Conservation (phyloP, 2,329 filamentous ascomycete genomes). For the Neobulgaria alba region DNA sequence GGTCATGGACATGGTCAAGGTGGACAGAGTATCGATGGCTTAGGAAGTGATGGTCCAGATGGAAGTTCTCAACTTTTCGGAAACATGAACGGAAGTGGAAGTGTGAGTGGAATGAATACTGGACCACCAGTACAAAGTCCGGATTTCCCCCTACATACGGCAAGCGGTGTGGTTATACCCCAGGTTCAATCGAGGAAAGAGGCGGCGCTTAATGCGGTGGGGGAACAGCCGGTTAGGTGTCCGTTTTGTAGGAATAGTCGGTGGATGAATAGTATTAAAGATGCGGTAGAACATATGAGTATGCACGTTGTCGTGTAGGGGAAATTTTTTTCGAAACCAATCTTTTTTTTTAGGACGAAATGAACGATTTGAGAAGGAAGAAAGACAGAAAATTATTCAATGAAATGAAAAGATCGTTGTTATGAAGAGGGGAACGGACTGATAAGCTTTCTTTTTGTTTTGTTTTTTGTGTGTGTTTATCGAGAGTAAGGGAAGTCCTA, state of each 20-base stretch:
- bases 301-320: constrained; percentile 28
- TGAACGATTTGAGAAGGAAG: no score
- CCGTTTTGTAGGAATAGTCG: constrained; percentile 28
- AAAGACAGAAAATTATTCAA: no score
- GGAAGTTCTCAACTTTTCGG: constrained; percentile 13
- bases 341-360: no score
- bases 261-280: constrained; percentile 27
- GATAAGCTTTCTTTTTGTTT: no score
- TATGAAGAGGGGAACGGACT: no score
- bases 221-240: constrained; percentile 25
- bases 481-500: no score
- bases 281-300: constrained; percentile 29
- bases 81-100: constrained; percentile 15
- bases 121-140: background rate
- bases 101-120: background rate
- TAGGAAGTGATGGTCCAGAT: constrained; percentile 16
- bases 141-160: constrained; percentile 21
- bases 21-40: constrained; percentile 13
- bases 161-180: constrained; percentile 22
- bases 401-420: no score
- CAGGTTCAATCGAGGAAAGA: constrained; percentile 16
- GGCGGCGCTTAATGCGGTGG: constrained; percentile 18
- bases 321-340: no score
- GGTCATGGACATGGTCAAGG: background rate
- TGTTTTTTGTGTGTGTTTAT: no score